These are phyloP conservation scores for Sanghuangporus weigelae DNA, from an alignment of 1,284 basidiomycete species.

Conservation along the genomic window DNA sequence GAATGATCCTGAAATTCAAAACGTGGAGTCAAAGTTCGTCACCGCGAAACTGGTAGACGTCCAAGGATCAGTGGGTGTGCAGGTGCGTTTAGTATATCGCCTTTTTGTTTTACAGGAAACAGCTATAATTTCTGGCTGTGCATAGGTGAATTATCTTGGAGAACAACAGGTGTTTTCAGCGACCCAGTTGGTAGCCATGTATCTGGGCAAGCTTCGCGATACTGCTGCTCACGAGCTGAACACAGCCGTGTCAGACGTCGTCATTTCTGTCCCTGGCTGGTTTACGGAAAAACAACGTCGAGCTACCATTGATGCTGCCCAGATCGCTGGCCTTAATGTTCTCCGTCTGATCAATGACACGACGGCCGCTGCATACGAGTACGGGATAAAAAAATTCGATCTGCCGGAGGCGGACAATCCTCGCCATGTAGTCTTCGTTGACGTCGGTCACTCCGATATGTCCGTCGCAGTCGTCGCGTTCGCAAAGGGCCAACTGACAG, in stretches of 20 bases:
- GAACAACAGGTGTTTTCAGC: constrained; percentile 74
- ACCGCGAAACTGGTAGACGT: constrained; percentile 82
- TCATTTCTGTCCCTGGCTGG: constrained; percentile 93
- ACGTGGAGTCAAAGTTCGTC: constrained; percentile 85
- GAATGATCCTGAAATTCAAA: constrained; percentile 71
- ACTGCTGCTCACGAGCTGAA: constrained; percentile 82
- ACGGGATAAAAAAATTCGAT: constrained; percentile 95
- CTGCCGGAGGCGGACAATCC: constrained; percentile 80
- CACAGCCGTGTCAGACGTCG: constrained; percentile 79
- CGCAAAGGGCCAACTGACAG: constrained; percentile 84
- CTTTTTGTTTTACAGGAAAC: no score
- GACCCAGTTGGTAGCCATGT: constrained; percentile 84
- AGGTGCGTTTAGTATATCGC: constrained; percentile 45
- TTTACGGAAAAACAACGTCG: constrained; percentile 89
- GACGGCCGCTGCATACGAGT: constrained; percentile 89
- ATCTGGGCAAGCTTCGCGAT: constrained; percentile 84
- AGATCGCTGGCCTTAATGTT: constrained; percentile 82
- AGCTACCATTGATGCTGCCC: constrained; percentile 81
- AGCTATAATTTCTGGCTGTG: background rate
- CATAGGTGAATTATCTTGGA: constrained; percentile 81
- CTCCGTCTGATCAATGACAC: constrained; percentile 94
- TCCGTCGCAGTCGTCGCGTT: constrained; percentile 85
- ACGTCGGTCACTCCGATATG: constrained; percentile 87
- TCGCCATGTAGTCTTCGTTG: constrained; percentile 85
- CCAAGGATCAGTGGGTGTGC: constrained; percentile 73